Conservation (phyloP, 305 asterid genomes). For the Solanum aculeatissimum region DNA sequence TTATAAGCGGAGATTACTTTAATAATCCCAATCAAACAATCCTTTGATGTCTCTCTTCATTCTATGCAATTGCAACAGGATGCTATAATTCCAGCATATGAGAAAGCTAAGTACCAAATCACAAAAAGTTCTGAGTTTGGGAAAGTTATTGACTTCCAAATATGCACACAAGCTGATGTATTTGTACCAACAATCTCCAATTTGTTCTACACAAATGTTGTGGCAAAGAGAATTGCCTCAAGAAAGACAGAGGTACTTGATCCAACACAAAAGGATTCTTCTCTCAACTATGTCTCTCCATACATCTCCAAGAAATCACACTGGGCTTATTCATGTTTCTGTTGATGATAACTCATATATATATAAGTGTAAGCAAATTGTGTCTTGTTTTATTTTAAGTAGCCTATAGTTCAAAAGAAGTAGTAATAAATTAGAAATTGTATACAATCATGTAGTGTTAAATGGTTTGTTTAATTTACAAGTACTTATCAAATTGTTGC, state of each 20-base stretch:
- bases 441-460: background rate
- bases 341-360: constrained; percentile 7
- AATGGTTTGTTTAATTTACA: background rate
- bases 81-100: constrained; percentile 40
- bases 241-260: constrained; percentile 34
- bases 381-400: background rate
- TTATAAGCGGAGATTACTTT: background rate
- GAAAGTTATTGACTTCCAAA: constrained; percentile 29
- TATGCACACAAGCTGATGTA: constrained; percentile 35
- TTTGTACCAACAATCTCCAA: constrained; percentile 26
- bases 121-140: constrained; percentile 11
- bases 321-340: constrained; percentile 43
- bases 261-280: constrained; percentile 17
- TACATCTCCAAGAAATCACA: constrained; percentile 31
- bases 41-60: background rate
- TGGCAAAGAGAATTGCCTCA: constrained; percentile 35
- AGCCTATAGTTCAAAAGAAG: background rate
- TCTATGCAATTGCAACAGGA: constrained; percentile 17
- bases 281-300: constrained; percentile 17
- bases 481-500: background rate
- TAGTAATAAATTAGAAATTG: background rate
- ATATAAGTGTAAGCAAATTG: background rate
- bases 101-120: constrained; percentile 27
- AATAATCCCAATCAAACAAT: background rate
- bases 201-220: constrained; percentile 30